phyloP scores from a whole-genome alignment of 768 basidiomycete genomes.

The Phlebiopsis gigantea region DNA sequence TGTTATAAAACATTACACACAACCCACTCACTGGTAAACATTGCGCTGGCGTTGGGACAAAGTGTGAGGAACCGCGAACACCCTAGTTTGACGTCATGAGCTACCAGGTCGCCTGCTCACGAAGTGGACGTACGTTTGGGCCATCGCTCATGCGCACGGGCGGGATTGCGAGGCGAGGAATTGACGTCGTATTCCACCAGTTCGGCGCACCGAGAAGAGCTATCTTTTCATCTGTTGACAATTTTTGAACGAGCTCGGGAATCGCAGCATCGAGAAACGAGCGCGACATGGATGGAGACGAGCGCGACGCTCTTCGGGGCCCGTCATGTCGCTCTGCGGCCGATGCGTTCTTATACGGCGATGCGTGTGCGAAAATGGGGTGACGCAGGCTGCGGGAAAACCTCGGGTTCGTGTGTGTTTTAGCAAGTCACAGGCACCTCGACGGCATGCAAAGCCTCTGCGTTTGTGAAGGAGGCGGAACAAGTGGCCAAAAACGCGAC shows the following conservation, averaged over 20 bases:
- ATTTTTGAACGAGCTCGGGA: conserved; percentile 42
- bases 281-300: conserved; percentile 24
- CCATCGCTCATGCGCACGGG: conserved; percentile 69
- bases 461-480: no score
- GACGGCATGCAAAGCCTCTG: no score
- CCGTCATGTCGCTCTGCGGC: neutral
- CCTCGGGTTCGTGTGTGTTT: conserved; percentile 3
- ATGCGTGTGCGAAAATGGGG: conserved; percentile 8
- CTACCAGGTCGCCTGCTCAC: neutral
- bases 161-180: conserved; percentile 57
- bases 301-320: neutral
- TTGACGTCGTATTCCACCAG: conserved; percentile 64
- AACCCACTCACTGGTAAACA: conserved; percentile 51
- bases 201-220: conserved; percentile 57
- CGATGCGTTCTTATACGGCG: conserved; percentile 5
- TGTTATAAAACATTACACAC: neutral
- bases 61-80: conserved; percentile 62
- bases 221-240: conserved; percentile 61
- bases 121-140: conserved; percentile 41
- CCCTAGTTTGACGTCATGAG: conserved; percentile 36
- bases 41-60: conserved; percentile 58
- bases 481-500: conserved; percentile 7
- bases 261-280: conserved; percentile 52
- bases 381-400: conserved; percentile 11
- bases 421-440: neutral